A percentile compares a stretch with the other conserved stretches of the same genome.
phyloP scores from a whole-genome alignment of 352 stramenopile species.

The Globisporangium uncinulatum region DNA sequence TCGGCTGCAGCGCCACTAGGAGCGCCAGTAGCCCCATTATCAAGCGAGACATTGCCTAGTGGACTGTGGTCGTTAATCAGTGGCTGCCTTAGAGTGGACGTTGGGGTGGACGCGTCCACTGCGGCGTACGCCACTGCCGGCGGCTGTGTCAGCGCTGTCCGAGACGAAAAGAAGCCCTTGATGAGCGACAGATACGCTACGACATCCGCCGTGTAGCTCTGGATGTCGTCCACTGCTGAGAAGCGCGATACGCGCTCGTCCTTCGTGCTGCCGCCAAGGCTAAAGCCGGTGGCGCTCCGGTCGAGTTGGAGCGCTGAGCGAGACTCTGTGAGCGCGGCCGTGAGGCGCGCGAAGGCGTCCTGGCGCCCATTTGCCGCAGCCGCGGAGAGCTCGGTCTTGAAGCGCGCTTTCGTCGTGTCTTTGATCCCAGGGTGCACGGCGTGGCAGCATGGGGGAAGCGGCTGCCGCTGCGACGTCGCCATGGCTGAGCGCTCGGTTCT shows the following conservation, averaged over 20 bases:
- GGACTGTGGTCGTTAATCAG: constrained; percentile 28
- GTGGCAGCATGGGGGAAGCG: constrained; percentile 52
- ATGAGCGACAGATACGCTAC: constrained; percentile 48
- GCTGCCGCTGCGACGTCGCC: constrained; percentile 25
- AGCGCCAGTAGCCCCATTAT: background rate
- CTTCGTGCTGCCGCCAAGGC: background rate
- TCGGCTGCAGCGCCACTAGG: background rate
- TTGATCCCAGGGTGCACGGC: constrained; percentile 30
- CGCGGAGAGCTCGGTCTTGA: constrained; percentile 36
- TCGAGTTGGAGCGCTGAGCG: constrained; percentile 32
- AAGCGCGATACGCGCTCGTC: constrained; percentile 19
- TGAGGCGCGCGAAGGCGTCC: constrained; percentile 31
- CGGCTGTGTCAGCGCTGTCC: constrained; percentile 8
- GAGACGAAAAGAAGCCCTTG: constrained; percentile 34
- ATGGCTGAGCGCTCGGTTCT: background rate
- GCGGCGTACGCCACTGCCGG: constrained; percentile 1
- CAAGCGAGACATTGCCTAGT: constrained; percentile 3
- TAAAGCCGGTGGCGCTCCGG: constrained; percentile 1
- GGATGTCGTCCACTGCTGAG: constrained; percentile 22
- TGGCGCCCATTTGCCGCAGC: constrained; percentile 24
- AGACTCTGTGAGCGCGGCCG: constrained; percentile 28
- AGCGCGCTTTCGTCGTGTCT: constrained; percentile 30
- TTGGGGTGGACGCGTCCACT: constrained; percentile 5
- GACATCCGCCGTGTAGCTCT: constrained; percentile 27
- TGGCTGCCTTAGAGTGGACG: constrained; percentile 27